Conservation (phyloP, 1,284 basidiomycete species). For the Microbotryum scabiosae region DNA sequence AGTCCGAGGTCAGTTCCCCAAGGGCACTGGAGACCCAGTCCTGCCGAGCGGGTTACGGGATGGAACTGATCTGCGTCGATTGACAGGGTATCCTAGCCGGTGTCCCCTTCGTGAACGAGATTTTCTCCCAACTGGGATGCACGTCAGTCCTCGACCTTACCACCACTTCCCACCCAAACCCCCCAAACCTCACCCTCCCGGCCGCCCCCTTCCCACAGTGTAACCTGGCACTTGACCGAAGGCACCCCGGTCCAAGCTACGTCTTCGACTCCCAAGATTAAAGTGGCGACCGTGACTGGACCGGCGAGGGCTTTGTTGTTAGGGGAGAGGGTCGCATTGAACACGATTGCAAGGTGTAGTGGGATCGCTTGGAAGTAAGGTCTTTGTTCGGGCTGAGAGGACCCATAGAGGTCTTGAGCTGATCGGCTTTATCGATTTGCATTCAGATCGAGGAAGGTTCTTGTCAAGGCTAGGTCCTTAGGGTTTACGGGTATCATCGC, state of each 20-base stretch:
- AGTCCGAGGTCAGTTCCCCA: constrained; percentile 44
- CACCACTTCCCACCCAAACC: background rate
- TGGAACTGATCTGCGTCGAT: background rate
- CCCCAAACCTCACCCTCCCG: background rate
- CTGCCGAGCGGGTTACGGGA: background rate
- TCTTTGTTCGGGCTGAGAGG: background rate
- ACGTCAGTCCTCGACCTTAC: constrained; percentile 50
- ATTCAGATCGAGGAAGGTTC: constrained; percentile 65
- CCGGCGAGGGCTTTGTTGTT: constrained; percentile 81
- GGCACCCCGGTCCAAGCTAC: constrained; percentile 69
- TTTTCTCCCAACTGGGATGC: constrained; percentile 85
- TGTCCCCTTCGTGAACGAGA: constrained; percentile 89
- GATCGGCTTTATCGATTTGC: background rate
- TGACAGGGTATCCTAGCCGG: constrained; percentile 76
- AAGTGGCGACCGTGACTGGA: constrained; percentile 85
- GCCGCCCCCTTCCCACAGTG: constrained; percentile 46
- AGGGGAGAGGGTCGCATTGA: constrained; percentile 89
- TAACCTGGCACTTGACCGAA: constrained; percentile 86
- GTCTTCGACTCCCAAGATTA: constrained; percentile 46
- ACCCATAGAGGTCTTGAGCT: background rate
- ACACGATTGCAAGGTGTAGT: constrained; percentile 87
- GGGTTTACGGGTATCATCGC: constrained; percentile 87
- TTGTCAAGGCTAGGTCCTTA: constrained; percentile 65
- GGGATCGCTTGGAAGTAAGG: constrained; percentile 88
- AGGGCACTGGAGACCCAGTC: too few species aligned